Conservation (phyloP, 306 rosid genomes). For the Quercus berberidifolia region DNA sequence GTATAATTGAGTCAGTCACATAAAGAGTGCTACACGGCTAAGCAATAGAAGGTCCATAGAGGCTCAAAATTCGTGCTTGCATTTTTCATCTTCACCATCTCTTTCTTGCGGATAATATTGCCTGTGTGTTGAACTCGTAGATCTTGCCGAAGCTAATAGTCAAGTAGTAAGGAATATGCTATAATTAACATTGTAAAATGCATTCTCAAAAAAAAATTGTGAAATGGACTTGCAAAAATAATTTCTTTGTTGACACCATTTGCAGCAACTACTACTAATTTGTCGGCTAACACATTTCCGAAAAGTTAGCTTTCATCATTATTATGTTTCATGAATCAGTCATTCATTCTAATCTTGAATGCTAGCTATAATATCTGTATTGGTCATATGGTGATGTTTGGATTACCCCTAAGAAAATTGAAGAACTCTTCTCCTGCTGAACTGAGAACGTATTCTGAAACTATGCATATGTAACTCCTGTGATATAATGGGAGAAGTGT, state of each 20-base stretch:
- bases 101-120: not conserved
- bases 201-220: not conserved
- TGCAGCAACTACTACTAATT: too few species aligned
- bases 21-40: conserved; percentile 79
- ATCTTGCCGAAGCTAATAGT: not conserved
- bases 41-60: conserved; percentile 31
- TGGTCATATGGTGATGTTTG: not conserved
- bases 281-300: too few species aligned
- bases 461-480: not conserved
- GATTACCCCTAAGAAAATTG: not conserved
- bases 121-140: not conserved
- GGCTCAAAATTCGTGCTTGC: conserved; percentile 13
- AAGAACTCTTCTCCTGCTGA: not conserved
- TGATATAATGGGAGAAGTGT: not conserved
- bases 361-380: not conserved
- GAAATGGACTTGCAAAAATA: not conserved
- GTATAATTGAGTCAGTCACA: conserved; percentile 61
- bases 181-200: not conserved
- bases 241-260: not conserved
- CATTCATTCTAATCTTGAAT: too few species aligned
- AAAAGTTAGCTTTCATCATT: too few species aligned
- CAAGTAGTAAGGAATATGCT: not conserved
- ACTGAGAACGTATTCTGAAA: not conserved
- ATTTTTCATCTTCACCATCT: conserved; percentile 12
- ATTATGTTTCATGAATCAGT: too few species aligned